These are phyloP conservation scores for Podosphaera fusca DNA, from an alignment of 2,329 filamentous ascomycete species.

Conservation along the genomic window DNA sequence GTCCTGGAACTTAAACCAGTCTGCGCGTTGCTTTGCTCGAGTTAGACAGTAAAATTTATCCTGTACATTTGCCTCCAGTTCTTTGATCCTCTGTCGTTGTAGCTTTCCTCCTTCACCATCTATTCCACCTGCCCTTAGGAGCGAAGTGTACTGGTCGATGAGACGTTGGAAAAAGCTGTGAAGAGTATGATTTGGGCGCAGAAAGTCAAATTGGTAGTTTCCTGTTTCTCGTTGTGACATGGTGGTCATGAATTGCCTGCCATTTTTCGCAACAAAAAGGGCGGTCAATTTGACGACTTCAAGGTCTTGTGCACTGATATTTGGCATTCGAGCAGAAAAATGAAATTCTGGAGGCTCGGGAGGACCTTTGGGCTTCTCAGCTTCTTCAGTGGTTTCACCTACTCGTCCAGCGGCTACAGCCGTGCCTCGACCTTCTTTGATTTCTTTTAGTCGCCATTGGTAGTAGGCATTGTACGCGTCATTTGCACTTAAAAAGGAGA, in stretches of 20 bases:
- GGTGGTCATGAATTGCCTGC: slow-evolving; percentile 73
- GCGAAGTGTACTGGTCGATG: slow-evolving; percentile 76
- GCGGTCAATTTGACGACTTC: slow-evolving; percentile 56
- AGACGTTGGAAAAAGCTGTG: slow-evolving; percentile 88
- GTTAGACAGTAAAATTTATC: slow-evolving; percentile 64
- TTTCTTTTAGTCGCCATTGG: slow-evolving; percentile 70
- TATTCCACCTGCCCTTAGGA: slow-evolving; percentile 44
- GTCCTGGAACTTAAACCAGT: slow-evolving; percentile 69
- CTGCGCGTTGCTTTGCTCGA: slow-evolving; percentile 63
- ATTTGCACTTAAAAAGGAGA: slow-evolving; percentile 58
- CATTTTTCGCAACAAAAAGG: slow-evolving; percentile 79
- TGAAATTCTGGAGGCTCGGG: slow-evolving; percentile 68
- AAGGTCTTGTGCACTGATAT: slow-evolving; percentile 85
- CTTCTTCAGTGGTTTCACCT: slow-evolving; percentile 32
- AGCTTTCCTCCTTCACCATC: slow-evolving; percentile 39
- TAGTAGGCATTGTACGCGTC: slow-evolving; percentile 83
- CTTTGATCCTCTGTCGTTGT: slow-evolving; percentile 46
- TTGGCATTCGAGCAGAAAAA: slow-evolving; percentile 92
- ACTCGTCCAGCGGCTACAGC: slow-evolving; percentile 52
- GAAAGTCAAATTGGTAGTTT: slow-evolving; percentile 90
- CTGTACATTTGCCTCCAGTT: slow-evolving; percentile 50
- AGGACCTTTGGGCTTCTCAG: slow-evolving; percentile 56
- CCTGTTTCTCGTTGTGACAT: slow-evolving; percentile 70
- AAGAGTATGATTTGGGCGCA: slow-evolving; percentile 83
- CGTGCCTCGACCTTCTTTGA: slow-evolving; percentile 63